Percentiles rank a stretch among this genome's conserved stretches.
These are phyloP conservation scores for Isoetes engelmannii DNA, from an alignment of 83 land plant species.

Conservation along the genomic window DNA sequence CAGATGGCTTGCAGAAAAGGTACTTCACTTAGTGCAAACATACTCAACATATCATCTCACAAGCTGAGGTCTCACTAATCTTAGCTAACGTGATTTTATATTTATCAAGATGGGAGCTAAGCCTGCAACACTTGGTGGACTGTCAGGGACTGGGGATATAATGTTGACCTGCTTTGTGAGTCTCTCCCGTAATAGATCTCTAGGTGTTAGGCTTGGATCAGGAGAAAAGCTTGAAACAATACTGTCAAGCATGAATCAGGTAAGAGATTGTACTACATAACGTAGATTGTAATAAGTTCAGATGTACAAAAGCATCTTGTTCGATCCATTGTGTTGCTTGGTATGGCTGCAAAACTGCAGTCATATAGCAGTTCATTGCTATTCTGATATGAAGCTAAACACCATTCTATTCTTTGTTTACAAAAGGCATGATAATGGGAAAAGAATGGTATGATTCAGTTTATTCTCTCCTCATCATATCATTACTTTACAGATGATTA, in stretches of 20 bases:
- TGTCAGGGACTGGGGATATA: slow-evolving; percentile 91
- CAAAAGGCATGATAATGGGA: too few species aligned
- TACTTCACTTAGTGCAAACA: not conserved
- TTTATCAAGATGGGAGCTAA: slow-evolving; percentile 83
- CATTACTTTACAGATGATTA: too few species aligned
- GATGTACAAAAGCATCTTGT: too few species aligned
- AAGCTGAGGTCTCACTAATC: not conserved
- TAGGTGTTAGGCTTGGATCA: slow-evolving; percentile 83
- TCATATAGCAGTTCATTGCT: too few species aligned
- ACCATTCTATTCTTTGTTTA: too few species aligned
- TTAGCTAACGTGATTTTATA: not conserved
- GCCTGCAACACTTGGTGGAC: slow-evolving; percentile 70
- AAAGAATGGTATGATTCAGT: too few species aligned
- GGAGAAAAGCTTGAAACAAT: slow-evolving; percentile 87
- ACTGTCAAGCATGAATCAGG: slow-evolving; percentile 79
- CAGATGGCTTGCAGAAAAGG: slow-evolving; percentile 92
- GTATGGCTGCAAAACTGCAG: too few species aligned
- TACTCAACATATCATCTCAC: too few species aligned
- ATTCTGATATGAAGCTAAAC: too few species aligned
- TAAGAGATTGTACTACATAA: slow-evolving; percentile 6
- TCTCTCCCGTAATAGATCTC: slow-evolving; percentile 79
- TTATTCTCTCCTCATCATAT: too few species aligned
- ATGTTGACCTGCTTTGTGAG: slow-evolving; percentile 94
- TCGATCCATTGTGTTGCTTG: too few species aligned
- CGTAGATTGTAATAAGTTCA: too few species aligned